Evolutionary conservation across 2,329 filamentous ascomycete species (phyloP).

Genomic region (Fusarium illudens): DNA sequence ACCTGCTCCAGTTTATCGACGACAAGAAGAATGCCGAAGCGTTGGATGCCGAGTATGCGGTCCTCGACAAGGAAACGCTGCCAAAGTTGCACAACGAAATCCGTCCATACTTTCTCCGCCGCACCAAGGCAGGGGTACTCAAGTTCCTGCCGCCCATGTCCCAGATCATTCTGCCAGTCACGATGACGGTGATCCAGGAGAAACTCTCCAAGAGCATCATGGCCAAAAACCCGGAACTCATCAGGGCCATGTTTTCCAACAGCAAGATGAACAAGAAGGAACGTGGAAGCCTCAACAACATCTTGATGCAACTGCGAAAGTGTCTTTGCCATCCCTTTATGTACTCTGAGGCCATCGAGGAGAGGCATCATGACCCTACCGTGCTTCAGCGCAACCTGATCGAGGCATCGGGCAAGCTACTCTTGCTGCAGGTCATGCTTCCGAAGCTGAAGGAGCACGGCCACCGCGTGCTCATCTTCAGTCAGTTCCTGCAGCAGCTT

Average conservation of each 20-base stretch:
- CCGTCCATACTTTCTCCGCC: constrained; percentile 72
- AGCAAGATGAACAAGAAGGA: constrained; percentile 74
- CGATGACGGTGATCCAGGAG: constrained; percentile 93
- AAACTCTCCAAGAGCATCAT: constrained; percentile 94
- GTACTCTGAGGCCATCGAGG: constrained; percentile 90
- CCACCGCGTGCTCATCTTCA: constrained; percentile 93
- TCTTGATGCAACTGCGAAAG: constrained; percentile 93
- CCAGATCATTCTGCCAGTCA: constrained; percentile 95
- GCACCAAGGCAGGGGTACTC: constrained; percentile 90
- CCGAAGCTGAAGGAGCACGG: constrained; percentile 86
- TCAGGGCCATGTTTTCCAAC: constrained; percentile 83
- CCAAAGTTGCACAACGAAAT: constrained; percentile 84
- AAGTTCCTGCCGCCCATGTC: constrained; percentile 93
- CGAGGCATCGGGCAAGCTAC: constrained; percentile 89
- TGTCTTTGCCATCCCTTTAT: constrained; percentile 96
- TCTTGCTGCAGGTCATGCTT: constrained; percentile 84
- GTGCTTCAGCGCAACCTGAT: constrained; percentile 82
- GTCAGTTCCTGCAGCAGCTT: constrained; percentile 89
- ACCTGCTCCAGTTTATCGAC: constrained; percentile 94
- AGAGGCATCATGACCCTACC: constrained; percentile 69
- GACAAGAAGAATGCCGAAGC: constrained; percentile 71
- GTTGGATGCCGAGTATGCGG: constrained; percentile 77
- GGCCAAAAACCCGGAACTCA: constrained; percentile 86
- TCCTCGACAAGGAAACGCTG: constrained; percentile 85
- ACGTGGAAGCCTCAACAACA: constrained; percentile 86